A percentile compares a stretch with the other conserved stretches of the same genome.
phyloP scores from a whole-genome alignment of 2,329 filamentous ascomycete species.

The Basipetospora sp. region DNA sequence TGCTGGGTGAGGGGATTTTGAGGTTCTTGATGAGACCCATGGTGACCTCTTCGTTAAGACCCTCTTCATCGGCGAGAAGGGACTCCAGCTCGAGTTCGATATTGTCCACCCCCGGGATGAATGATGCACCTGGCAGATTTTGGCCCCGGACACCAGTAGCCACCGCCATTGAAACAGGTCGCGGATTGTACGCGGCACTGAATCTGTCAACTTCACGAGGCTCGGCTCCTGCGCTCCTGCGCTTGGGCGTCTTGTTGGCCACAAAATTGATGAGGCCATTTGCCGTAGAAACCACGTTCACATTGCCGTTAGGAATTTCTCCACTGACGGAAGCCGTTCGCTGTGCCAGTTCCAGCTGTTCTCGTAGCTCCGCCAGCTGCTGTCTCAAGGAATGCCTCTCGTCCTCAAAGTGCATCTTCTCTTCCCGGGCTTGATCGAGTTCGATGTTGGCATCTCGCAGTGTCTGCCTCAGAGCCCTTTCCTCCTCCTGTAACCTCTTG shows the following conservation, averaged over 20 bases:
- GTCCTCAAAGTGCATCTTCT: constrained; percentile 61
- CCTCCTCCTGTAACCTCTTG: constrained; percentile 88
- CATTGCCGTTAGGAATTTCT: constrained; percentile 25
- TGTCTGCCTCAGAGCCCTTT: constrained; percentile 69
- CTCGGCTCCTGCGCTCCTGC: constrained; percentile 80
- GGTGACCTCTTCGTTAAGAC: constrained; percentile 89
- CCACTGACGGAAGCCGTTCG: constrained; percentile 63
- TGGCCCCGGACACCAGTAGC: constrained; percentile 49
- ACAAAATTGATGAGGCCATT: constrained; percentile 91
- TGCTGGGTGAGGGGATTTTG: constrained; percentile 82
- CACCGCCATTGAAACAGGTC: constrained; percentile 91
- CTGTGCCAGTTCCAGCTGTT: constrained; percentile 80
- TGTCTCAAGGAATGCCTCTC: constrained; percentile 77
- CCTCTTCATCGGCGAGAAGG: constrained; percentile 86
- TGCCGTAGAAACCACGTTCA: constrained; percentile 33
- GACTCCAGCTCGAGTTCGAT: constrained; percentile 91
- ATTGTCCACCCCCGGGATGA: constrained; percentile 69
- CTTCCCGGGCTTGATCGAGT: constrained; percentile 62
- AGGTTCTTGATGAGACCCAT: constrained; percentile 92
- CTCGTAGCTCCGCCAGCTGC: constrained; percentile 77
- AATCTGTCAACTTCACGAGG: constrained; percentile 75
- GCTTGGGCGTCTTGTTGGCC: constrained; percentile 90
- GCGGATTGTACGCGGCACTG: constrained; percentile 82
- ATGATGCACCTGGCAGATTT: constrained; percentile 58
- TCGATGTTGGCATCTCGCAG: constrained; percentile 67